Percentiles rank a stretch among this genome's conserved stretches.
Conservation (phyloP, 2,329 filamentous ascomycete genomes). For the Talaromyces sp. region DNA sequence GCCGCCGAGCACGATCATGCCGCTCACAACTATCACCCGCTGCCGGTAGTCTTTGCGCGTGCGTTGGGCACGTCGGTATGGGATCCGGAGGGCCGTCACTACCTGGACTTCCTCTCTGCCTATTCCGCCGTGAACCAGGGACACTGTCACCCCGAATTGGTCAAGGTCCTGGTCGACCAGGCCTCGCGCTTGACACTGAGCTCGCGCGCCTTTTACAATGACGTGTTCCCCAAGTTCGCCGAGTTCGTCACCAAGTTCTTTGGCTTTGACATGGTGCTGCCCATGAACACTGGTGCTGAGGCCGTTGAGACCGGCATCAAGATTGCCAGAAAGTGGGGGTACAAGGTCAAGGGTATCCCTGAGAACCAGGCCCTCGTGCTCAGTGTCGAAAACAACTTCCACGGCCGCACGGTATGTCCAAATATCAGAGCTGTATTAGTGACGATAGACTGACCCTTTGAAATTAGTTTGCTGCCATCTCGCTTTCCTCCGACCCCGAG, state of each 20-base stretch:
- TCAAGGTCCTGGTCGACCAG: slow-evolving; percentile 86
- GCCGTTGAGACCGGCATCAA: slow-evolving; percentile 95
- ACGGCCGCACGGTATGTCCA: slow-evolving; percentile 73
- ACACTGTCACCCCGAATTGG: slow-evolving; percentile 93
- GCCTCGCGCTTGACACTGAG: slow-evolving; percentile 85
- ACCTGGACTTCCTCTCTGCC: slow-evolving; percentile 95
- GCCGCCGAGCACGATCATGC: slow-evolving; percentile 75
- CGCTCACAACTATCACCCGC: slow-evolving; percentile 97
- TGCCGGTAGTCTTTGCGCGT: slow-evolving; percentile 86
- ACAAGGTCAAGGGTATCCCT: slow-evolving; percentile 89
- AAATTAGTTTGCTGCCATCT: slow-evolving; percentile 80
- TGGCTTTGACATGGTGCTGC: slow-evolving; percentile 95
- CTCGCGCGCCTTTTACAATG: slow-evolving; percentile 94
- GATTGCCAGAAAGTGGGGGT: slow-evolving; percentile 95
- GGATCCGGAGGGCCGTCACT: slow-evolving; percentile 94
- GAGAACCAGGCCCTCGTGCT: slow-evolving; percentile 80
- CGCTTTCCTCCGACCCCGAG: slow-evolving; percentile 91
- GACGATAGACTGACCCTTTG: slow-evolving; percentile 6
- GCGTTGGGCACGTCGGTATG: slow-evolving; percentile 85
- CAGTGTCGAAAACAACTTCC: slow-evolving; percentile 86
- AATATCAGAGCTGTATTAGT: slow-evolving; percentile 26
- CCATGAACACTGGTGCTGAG: slow-evolving; percentile 97
- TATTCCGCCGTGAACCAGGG: slow-evolving; percentile 98
- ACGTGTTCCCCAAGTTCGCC: slow-evolving; percentile 94
- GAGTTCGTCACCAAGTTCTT: slow-evolving; percentile 86